Evolutionary conservation across 106 monocot species (phyloP).

Genomic region (Xerophyta viscosa): DNA sequence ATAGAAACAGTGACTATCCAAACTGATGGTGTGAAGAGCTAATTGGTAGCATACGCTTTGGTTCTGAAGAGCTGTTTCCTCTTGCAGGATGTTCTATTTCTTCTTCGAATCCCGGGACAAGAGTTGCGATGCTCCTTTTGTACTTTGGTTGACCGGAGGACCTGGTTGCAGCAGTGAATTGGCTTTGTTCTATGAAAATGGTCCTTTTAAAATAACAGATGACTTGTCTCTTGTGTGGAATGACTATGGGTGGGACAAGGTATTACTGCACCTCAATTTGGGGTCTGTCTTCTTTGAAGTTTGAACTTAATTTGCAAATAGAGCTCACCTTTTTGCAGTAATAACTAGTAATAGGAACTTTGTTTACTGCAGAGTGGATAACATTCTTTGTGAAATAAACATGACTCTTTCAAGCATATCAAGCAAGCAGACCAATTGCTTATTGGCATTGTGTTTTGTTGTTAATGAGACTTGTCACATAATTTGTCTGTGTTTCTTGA

Average conservation of each 20-base stretch:
- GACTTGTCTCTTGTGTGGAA: slow-evolving; percentile 63
- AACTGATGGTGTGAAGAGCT: not conserved
- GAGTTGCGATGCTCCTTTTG: slow-evolving; percentile 30
- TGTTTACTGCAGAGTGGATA: too few relatives aligned
- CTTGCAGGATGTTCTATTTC: slow-evolving; percentile 59
- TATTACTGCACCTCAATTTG: slow-evolving; percentile 1
- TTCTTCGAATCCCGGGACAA: slow-evolving; percentile 46
- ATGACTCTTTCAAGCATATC: too few relatives aligned
- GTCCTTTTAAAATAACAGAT: slow-evolving; percentile 44
- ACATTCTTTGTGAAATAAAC: too few relatives aligned
- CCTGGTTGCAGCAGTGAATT: slow-evolving; percentile 63
- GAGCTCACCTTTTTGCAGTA: too few relatives aligned
- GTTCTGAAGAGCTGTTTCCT: not conserved
- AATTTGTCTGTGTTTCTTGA: too few relatives aligned
- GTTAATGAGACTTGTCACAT: too few relatives aligned
- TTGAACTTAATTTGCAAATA: too few relatives aligned
- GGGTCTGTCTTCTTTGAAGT: too few relatives aligned
- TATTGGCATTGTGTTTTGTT: too few relatives aligned
- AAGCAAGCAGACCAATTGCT: too few relatives aligned
- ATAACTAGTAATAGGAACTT: too few relatives aligned
- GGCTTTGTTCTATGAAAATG: slow-evolving; percentile 58
- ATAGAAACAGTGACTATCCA: too few relatives aligned
- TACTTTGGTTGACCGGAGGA: slow-evolving; percentile 60
- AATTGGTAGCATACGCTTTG: not conserved
- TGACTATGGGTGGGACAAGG: slow-evolving; percentile 64